Evolutionary conservation across 1,284 basidiomycete species (phyloP).

Genomic region (Phenoliferia sp.): DNA sequence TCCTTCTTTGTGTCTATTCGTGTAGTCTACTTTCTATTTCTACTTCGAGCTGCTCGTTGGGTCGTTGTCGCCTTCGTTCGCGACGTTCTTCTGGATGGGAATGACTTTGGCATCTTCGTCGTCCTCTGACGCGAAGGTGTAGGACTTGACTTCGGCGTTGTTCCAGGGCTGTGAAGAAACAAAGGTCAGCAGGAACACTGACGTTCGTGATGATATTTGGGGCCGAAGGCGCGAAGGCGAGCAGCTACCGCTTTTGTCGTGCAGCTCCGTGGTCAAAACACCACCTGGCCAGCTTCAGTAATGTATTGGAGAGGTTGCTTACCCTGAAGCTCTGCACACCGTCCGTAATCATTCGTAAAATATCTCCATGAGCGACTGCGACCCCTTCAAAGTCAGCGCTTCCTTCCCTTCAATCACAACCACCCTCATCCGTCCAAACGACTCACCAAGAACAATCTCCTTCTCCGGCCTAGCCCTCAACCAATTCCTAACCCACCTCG

Average conservation of each 20-base stretch:
- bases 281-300: too few species aligned
- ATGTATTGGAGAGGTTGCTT: too few species aligned
- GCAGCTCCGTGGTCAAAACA: too few species aligned
- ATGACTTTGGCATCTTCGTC: slow-evolving; percentile 39
- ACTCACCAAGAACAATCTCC: slow-evolving; percentile 39
- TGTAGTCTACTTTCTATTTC: too few species aligned
- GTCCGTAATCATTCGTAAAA: slow-evolving; percentile 42
- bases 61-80: slow-evolving; percentile 20
- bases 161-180: slow-evolving; percentile 38
- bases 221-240: neutral
- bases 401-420: neutral
- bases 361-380: slow-evolving; percentile 44
- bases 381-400: neutral
- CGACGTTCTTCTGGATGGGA: slow-evolving; percentile 15
- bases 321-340: slow-evolving; percentile 37
- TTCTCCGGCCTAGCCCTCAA: slow-evolving; percentile 40
- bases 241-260: too few species aligned
- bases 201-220: neutral
- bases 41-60: slow-evolving; percentile 25
- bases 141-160: slow-evolving; percentile 42
- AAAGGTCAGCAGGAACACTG: neutral
- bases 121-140: slow-evolving; percentile 37
- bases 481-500: slow-evolving; percentile 39
- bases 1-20: too few species aligned
- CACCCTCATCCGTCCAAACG: neutral